A percentile compares a stretch with the other conserved stretches of the same genome.
Conservation (phyloP, 345 rosid genomes). For the Brassica juncea region DNA sequence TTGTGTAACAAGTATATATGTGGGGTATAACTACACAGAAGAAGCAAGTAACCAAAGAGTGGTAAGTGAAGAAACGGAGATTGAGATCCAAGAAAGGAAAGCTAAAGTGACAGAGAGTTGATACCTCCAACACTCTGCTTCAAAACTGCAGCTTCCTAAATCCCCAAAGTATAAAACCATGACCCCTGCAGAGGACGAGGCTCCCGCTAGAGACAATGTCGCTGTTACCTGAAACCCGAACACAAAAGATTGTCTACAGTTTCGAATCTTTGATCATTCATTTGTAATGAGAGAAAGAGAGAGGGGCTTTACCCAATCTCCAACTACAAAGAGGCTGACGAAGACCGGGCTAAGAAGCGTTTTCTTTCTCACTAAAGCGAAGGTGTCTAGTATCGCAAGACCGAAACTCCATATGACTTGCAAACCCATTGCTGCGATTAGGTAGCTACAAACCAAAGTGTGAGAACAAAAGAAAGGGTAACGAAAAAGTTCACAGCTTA, state of each 20-base stretch:
- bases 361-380: conserved; percentile 60
- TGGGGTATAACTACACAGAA: conserved; percentile 13
- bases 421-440: conserved; percentile 88
- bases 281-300: neutral
- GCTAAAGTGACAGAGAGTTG: conserved; percentile 74
- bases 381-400: conserved; percentile 63
- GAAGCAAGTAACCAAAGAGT: conserved; percentile 75
- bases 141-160: conserved; percentile 49
- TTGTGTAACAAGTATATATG: neutral
- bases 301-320: conserved; percentile 69
- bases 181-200: conserved; percentile 69
- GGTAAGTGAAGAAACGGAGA: conserved; percentile 63
- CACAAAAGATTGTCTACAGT: neutral
- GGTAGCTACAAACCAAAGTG: conserved; percentile 54
- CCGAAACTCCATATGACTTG: conserved; percentile 84
- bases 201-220: conserved; percentile 68
- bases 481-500: neutral
- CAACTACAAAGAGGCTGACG: conserved; percentile 81
- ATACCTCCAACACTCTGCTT: conserved; percentile 60
- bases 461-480: neutral
- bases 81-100: conserved; percentile 67
- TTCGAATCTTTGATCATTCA: neutral
- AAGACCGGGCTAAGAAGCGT: conserved; percentile 53
- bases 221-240: conserved; percentile 58
- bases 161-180: conserved; percentile 59